phyloP scores from a whole-genome alignment of 768 basidiomycete species.

The Termitomyces sp. region DNA sequence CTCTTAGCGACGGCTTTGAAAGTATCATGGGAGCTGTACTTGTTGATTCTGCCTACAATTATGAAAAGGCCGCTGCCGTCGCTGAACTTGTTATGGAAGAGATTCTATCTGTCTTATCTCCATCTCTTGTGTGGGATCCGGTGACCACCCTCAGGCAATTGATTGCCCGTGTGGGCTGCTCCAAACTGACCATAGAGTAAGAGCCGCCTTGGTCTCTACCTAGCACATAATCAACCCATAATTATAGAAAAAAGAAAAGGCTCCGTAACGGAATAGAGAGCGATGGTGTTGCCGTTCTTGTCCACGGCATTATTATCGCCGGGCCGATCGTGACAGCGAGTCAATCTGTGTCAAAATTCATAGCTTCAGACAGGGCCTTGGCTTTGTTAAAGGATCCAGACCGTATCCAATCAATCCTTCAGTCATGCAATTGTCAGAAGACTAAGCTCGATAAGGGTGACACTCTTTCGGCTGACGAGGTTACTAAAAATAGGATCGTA shows the following conservation, averaged over 20 bases:
- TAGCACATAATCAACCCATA: background rate
- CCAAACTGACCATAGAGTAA: conserved; percentile 27
- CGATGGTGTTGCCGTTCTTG: conserved; percentile 50
- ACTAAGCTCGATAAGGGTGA: conserved; percentile 1
- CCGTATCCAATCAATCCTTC: conserved; percentile 38
- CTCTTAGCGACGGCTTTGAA: conserved; percentile 79
- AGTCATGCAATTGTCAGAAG: conserved; percentile 31
- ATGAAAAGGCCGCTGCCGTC: conserved; percentile 59
- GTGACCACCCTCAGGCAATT: conserved; percentile 68
- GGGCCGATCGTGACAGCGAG: conserved; percentile 61
- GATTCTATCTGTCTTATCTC: conserved; percentile 54
- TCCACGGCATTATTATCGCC: conserved; percentile 52
- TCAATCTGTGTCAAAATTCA: conserved; percentile 57
- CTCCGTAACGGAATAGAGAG: conserved; percentile 12
- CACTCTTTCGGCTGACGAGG: background rate
- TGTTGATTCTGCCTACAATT: conserved; percentile 72
- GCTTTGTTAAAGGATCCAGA: conserved; percentile 42
- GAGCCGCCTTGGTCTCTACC: background rate
- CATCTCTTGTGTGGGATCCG: conserved; percentile 63
- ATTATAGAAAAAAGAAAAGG: conserved; percentile 18
- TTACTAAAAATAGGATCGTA: background rate
- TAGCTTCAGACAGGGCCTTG: conserved; percentile 60
- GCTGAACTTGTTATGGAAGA: conserved; percentile 64
- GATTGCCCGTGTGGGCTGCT: conserved; percentile 56
- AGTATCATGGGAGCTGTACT: conserved; percentile 81